A percentile compares a stretch with the other conserved stretches of the same genome.
Conservation (phyloP, 805 yeast genomes). For the Saturnispora silvae region DNA sequence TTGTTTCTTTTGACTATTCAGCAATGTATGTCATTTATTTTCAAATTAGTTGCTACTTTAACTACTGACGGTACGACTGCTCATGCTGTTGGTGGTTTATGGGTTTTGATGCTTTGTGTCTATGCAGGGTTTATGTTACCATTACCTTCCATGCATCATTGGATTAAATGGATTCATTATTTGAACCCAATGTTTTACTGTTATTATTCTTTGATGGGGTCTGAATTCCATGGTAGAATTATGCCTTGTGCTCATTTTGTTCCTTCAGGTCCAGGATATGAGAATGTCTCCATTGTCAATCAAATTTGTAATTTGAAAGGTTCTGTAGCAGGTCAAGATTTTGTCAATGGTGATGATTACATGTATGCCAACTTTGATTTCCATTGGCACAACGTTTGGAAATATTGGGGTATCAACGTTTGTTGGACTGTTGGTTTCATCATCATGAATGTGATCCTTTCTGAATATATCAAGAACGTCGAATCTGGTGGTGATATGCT, state of each 20-base stretch:
- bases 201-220: slow-evolving; percentile 43
- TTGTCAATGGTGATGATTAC: slow-evolving; percentile 28
- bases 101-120: slow-evolving; percentile 46
- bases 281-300: slow-evolving; percentile 28
- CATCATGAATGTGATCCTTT: slow-evolving; percentile 21
- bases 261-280: slow-evolving; percentile 49
- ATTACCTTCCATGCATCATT: slow-evolving; percentile 39
- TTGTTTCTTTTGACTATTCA: slow-evolving; percentile 33
- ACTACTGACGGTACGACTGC: slow-evolving; percentile 46
- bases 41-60: slow-evolving; percentile 43
- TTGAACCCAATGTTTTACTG: slow-evolving; percentile 37
- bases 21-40: slow-evolving; percentile 42
- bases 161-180: slow-evolving; percentile 48
- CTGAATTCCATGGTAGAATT: slow-evolving; percentile 44
- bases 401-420: slow-evolving; percentile 37
- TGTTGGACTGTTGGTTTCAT: slow-evolving; percentile 38
- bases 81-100: slow-evolving; percentile 43
- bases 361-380: slow-evolving; percentile 27
- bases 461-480: slow-evolving; percentile 25
- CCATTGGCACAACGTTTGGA: slow-evolving; percentile 33
- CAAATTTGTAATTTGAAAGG: slow-evolving; percentile 43
- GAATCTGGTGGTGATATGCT: slow-evolving; percentile 27
- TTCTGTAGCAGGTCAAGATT: slow-evolving; percentile 26
- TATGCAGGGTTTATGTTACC: slow-evolving; percentile 42
- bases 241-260: slow-evolving; percentile 40